A percentile compares a stretch with the other conserved stretches of the same genome.
Evolutionary conservation across 257 asterid genomes (phyloP).

Genomic region (Handroanthus guayacan): DNA sequence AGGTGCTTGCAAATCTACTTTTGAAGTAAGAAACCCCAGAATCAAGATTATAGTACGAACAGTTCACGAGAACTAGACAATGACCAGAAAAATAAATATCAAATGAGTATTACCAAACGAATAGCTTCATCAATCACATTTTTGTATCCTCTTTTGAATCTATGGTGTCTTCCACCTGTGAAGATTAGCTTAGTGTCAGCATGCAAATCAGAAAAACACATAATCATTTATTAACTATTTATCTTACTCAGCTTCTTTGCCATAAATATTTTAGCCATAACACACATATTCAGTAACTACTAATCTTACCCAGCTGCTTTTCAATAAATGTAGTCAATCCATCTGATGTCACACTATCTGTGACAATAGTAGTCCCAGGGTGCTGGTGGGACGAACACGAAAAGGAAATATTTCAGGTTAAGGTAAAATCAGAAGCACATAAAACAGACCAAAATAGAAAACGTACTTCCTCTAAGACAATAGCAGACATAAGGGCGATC

Average conservation of each 20-base stretch:
- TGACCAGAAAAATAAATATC: slow-evolving; percentile 9
- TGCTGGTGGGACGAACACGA: slow-evolving; percentile 61
- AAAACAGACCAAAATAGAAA: slow-evolving; percentile 29
- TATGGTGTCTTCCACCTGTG: slow-evolving; percentile 93
- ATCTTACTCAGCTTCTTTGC: slow-evolving; percentile 90
- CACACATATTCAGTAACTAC: slow-evolving; percentile 13
- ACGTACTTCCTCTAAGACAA: slow-evolving; percentile 91
- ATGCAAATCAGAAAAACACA: slow-evolving; percentile 30
- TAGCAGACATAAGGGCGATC: slow-evolving; percentile 95
- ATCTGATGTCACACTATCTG: slow-evolving; percentile 98
- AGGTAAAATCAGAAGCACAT: slow-evolving; percentile 20
- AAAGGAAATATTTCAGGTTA: slow-evolving; percentile 36
- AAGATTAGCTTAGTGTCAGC: slow-evolving; percentile 36
- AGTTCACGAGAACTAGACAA: neutral
- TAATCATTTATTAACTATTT: slow-evolving; percentile 11
- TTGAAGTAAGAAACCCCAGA: slow-evolving; percentile 2
- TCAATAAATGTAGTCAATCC: slow-evolving; percentile 93
- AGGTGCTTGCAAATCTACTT: neutral
- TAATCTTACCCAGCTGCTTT: slow-evolving; percentile 82
- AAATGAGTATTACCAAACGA: slow-evolving; percentile 69
- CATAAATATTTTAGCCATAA: slow-evolving; percentile 73
- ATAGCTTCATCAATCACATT: slow-evolving; percentile 99
- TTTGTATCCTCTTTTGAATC: slow-evolving; percentile 99
- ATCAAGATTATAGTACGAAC: slow-evolving; percentile 24
- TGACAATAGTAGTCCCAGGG: slow-evolving; percentile 95